A percentile compares a stretch with the other conserved stretches of the same genome.
These are phyloP conservation scores for Wickerhamomyces sydowiorum DNA, from an alignment of 805 yeast genomes.

Conservation along the genomic window DNA sequence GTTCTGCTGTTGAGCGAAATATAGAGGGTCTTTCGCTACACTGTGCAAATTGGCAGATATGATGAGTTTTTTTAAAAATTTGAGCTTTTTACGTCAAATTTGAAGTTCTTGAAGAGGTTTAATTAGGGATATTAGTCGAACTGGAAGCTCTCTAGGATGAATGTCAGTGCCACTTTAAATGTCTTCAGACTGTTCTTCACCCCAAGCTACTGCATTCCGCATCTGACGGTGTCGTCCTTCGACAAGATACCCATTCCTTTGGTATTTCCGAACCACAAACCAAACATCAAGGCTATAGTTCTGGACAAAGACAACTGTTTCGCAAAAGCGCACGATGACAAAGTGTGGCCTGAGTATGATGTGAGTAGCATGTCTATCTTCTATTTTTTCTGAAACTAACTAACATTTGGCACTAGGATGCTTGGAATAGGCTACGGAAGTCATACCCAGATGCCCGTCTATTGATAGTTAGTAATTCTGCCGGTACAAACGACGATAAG, in stretches of 20 bases:
- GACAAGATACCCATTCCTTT: constrained; percentile 56
- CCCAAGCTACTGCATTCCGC: constrained; percentile 72
- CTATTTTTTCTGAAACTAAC: constrained; percentile 1
- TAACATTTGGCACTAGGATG: constrained; percentile 14
- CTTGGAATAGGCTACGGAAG: constrained; percentile 51
- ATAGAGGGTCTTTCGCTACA: no score
- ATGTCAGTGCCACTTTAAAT: constrained; percentile 74
- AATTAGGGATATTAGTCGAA: no score
- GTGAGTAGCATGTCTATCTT: constrained; percentile 19
- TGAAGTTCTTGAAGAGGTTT: constrained; percentile 12
- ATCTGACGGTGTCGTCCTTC: constrained; percentile 47
- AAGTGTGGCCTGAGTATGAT: constrained; percentile 71
- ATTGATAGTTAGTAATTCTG: constrained; percentile 84
- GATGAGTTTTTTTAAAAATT: no score
- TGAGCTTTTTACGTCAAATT: no score
- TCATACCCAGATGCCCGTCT: constrained; percentile 58
- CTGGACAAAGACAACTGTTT: constrained; percentile 95
- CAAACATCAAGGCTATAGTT: constrained; percentile 65
- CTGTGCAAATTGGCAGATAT: no score
- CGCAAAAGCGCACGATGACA: constrained; percentile 74
- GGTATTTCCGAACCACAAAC: constrained; percentile 23
- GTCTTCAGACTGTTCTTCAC: constrained; percentile 49
- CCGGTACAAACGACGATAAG: constrained; percentile 79
- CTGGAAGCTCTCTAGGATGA: constrained; percentile 33
- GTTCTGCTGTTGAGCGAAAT: no score